Evolutionary conservation across 2,329 filamentous ascomycete species (phyloP).

Genomic region (Penicillium paneum): DNA sequence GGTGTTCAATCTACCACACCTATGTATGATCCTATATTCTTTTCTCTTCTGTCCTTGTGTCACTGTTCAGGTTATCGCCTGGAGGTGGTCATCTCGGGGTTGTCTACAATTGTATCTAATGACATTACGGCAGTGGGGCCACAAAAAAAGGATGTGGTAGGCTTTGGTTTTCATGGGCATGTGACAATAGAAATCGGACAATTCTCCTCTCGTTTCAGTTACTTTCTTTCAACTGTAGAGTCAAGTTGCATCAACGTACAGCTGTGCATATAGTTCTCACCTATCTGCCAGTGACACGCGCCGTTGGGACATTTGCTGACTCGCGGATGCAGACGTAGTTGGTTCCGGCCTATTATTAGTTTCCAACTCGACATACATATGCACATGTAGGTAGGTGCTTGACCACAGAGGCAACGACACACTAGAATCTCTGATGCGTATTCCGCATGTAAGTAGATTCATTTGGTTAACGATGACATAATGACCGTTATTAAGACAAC

Average conservation of each 20-base stretch:
- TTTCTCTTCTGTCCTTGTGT: constrained; percentile 27
- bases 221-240: neutral
- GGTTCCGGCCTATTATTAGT: constrained; percentile 4
- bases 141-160: constrained; percentile 34
- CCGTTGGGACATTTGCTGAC: neutral
- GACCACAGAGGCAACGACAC: neutral
- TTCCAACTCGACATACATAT: neutral
- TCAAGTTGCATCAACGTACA: constrained; percentile 3
- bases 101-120: constrained; percentile 42
- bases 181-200: constrained; percentile 40
- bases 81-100: constrained; percentile 26
- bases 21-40: constrained; percentile 25
- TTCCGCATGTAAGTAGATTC: too few species aligned
- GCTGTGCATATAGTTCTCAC: neutral
- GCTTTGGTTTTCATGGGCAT: constrained; percentile 32
- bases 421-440: neutral
- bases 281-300: neutral
- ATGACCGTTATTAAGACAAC: neutral
- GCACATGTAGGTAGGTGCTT: neutral
- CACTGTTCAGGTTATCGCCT: constrained; percentile 17
- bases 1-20: constrained; percentile 31
- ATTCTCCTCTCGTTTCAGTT: constrained; percentile 40
- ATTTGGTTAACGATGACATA: neutral
- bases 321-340: neutral
- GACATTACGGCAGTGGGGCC: constrained; percentile 39